phyloP scores from a whole-genome alignment of 2,329 filamentous ascomycete genomes.

The Orbilia blumenaviensis region DNA sequence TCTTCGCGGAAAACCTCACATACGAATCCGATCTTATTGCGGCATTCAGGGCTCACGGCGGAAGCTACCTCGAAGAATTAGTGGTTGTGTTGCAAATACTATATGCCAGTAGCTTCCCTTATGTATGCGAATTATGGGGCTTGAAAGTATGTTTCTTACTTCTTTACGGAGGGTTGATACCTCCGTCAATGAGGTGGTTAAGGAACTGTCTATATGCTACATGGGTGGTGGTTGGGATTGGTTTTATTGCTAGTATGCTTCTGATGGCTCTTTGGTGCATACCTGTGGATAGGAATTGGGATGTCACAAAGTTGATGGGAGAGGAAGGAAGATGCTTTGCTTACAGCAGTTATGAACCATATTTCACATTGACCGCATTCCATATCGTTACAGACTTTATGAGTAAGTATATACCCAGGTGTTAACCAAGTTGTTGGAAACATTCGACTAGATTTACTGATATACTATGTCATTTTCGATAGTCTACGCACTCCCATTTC shows the following conservation, averaged over 20 bases:
- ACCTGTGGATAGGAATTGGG: constrained; percentile 40
- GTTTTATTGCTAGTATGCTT: constrained; percentile 38
- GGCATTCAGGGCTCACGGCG: constrained; percentile 30
- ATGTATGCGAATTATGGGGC: constrained; percentile 48
- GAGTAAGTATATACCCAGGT: too few species aligned
- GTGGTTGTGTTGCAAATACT: constrained; percentile 35
- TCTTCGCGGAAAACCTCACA: constrained; percentile 48
- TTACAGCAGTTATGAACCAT: constrained; percentile 43
- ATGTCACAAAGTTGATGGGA: constrained; percentile 39
- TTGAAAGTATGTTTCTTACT: constrained; percentile 43
- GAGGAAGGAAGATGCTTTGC: constrained; percentile 40
- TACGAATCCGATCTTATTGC: constrained; percentile 50
- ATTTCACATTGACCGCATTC: constrained; percentile 43
- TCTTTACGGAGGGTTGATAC: constrained; percentile 39
- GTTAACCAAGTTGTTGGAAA: not conserved
- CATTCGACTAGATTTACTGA: not conserved
- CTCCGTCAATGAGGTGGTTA: constrained; percentile 39
- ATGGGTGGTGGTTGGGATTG: constrained; percentile 31
- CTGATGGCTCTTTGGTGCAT: constrained; percentile 46
- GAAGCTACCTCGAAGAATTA: constrained; percentile 19
- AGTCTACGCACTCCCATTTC: constrained; percentile 46
- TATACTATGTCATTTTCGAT: not conserved
- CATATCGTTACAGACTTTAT: constrained; percentile 42
- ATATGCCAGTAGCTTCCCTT: constrained; percentile 48
- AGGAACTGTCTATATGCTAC: constrained; percentile 43